Percentiles rank a stretch among this genome's conserved stretches.
phyloP scores from a whole-genome alignment of 179 eudicot species.

The Corrigiola litoralis region DNA sequence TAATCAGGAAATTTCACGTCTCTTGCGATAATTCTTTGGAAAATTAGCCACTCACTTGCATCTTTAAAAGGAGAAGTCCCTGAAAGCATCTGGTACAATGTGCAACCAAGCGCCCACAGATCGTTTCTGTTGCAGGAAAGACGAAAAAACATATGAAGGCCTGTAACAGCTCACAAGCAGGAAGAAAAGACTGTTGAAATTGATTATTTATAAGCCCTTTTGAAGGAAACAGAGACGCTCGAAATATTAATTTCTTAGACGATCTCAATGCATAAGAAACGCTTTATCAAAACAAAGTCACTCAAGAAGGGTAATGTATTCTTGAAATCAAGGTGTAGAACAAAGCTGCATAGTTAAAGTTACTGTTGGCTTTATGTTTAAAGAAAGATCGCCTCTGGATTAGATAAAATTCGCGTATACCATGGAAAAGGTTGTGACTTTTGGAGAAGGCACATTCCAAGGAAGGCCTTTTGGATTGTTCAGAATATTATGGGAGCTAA shows the following conservation, averaged over 20 bases:
- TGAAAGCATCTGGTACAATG: constrained; percentile 95
- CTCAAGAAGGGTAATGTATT: no score
- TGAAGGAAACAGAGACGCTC: background rate
- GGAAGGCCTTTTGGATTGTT: no score
- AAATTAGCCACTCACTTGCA: constrained; percentile 96
- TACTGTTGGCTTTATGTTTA: no score
- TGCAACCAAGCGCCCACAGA: constrained; percentile 98
- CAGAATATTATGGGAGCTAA: no score
- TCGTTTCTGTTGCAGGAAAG: constrained; percentile 61
- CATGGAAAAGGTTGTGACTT: no score
- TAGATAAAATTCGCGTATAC: no score
- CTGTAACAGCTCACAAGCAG: background rate
- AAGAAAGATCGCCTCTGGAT: no score
- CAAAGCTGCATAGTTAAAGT: no score
- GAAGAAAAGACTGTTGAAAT: background rate
- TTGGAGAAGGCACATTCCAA: no score
- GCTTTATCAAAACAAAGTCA: no score
- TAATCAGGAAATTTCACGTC: constrained; percentile 77
- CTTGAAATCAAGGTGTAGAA: no score
- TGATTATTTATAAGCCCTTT: background rate
- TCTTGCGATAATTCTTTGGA: constrained; percentile 85
- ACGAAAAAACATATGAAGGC: constrained; percentile 1
- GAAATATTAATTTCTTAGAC: background rate
- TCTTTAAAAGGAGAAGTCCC: constrained; percentile 98
- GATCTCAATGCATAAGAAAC: no score